A percentile compares a stretch with the other conserved stretches of the same genome.
phyloP scores from a whole-genome alignment of 768 basidiomycete species.

The Mycena alexandri region DNA sequence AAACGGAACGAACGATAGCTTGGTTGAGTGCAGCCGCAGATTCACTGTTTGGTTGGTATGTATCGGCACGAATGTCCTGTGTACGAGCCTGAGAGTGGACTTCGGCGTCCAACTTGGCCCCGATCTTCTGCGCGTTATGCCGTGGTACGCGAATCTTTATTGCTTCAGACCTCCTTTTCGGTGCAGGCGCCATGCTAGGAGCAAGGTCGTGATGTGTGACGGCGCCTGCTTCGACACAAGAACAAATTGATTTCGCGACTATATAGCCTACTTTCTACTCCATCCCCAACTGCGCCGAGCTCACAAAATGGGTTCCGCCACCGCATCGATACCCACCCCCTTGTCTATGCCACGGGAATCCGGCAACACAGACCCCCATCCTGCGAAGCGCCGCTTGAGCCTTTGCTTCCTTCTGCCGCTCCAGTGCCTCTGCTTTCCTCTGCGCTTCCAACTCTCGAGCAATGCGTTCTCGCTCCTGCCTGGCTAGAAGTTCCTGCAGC shows the following conservation, averaged over 20 bases:
- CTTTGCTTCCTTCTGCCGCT: constrained; percentile 54
- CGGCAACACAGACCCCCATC: constrained; percentile 65
- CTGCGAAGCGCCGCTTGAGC: constrained; percentile 55
- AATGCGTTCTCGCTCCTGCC: constrained; percentile 38
- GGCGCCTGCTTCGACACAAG: no score
- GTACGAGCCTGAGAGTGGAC: constrained; percentile 68
- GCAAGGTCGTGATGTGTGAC: no score
- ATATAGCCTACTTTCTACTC: no score
- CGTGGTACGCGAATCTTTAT: constrained; percentile 78
- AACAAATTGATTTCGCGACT: no score
- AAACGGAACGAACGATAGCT: constrained; percentile 70
- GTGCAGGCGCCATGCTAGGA: constrained; percentile 74
- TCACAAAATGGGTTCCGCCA: constrained; percentile 62
- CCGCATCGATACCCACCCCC: constrained; percentile 58
- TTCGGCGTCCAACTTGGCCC: constrained; percentile 70
- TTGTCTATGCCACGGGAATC: constrained; percentile 60
- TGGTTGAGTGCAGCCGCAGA: constrained; percentile 61
- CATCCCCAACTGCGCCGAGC: constrained; percentile 43
- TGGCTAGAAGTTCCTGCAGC: constrained; percentile 37
- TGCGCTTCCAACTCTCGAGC: constrained; percentile 41
- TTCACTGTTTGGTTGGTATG: constrained; percentile 73
- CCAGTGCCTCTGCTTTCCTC: constrained; percentile 40
- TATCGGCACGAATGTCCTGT: constrained; percentile 65
- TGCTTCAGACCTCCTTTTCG: constrained; percentile 61
- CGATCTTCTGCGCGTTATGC: constrained; percentile 81